Evolutionary conservation across 495 filamentous ascomycete species (phyloP), one percentile per base, ranked within the genome.

Genomic region (Aspergillus taichungensis): DNA sequence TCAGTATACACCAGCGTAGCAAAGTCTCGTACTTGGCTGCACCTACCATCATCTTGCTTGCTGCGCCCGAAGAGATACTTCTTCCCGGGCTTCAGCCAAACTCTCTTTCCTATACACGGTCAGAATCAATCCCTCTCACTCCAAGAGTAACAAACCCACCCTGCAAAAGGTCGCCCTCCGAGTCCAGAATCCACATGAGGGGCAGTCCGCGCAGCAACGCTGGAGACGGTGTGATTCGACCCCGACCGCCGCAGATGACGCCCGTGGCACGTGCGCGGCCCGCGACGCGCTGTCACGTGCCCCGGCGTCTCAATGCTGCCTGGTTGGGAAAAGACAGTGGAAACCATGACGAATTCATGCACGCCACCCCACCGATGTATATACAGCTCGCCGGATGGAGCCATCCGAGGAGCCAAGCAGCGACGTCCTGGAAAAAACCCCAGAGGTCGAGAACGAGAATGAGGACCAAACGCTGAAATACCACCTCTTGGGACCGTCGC

Each of bases 1-100:
- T 36, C 24, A 34, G 14, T 54, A 33, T 47, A 39, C 34, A 36
- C 30, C 8, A n/a, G 38, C 69, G 42, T 37, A 40, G 27, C 38
- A 24, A 37, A 13, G 38, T 59, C 42, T 33, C 65, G 52, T 34
- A 34, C 28, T 42, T 10, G 30, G 30, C 18, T 8, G 31, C 3
- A 39, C 52, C 30, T 61, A 68, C 67, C 64, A 46, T 62, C 62
- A 64, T 77, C 76, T 55, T 65, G 64, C 63, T 51, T 74, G 69
- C 63, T 60, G 41, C 87, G 75, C 43, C 87, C 87, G 52, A 91
- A 85, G 13, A 91, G 77, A 63, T 88, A 91, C 51, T 73, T 78
- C 63, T 85, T 86, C 18, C 86, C 87, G 3, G 87, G 87, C 28
- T 84, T 80, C 49, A 94, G 73, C 87, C 87, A 94, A 49, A 89